Conservation (phyloP, 2,329 filamentous ascomycete species). For the Gliomastix tumulicola region DNA sequence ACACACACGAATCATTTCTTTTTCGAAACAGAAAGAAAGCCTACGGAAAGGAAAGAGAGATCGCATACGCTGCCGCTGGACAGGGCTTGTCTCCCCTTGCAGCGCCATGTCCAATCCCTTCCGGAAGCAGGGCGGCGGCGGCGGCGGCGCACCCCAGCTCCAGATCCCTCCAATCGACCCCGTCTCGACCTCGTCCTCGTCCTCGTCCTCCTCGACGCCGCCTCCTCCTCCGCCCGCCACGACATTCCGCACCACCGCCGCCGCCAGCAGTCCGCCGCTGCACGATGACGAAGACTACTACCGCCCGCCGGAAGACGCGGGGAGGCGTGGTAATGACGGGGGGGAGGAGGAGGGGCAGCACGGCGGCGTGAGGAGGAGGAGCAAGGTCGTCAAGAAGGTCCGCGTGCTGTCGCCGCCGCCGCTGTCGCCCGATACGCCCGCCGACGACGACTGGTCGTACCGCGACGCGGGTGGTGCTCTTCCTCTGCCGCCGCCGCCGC, state of each 20-base stretch:
- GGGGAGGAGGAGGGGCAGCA: too few species aligned
- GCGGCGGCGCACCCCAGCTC: too few species aligned
- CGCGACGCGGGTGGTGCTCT: too few species aligned
- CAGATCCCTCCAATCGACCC: neutral
- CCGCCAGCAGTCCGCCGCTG: slow-evolving; percentile 3
- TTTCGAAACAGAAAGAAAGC: too few species aligned
- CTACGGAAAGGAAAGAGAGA: too few species aligned
- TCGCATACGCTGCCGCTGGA: too few species aligned
- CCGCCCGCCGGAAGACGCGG: too few species aligned
- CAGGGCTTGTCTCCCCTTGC: too few species aligned
- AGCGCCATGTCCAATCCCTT: slow-evolving; percentile 37
- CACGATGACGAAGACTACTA: slow-evolving; percentile 12
- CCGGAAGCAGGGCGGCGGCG: slow-evolving; percentile 32
- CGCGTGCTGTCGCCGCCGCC: slow-evolving; percentile 59
- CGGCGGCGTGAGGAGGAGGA: too few species aligned
- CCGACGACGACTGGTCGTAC: slow-evolving; percentile 24
- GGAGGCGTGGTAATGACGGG: too few species aligned
- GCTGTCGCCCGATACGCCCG: slow-evolving; percentile 46
- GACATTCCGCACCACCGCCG: slow-evolving; percentile 7
- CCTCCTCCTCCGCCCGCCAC: slow-evolving; percentile 15
- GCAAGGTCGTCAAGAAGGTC: slow-evolving; percentile 59
- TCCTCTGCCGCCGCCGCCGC: slow-evolving; percentile 1
- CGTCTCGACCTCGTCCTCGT: slow-evolving; percentile 4
- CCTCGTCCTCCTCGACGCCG: slow-evolving; percentile 19
- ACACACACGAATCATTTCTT: too few species aligned